A percentile compares a stretch with the other conserved stretches of the same genome.
phyloP scores from a whole-genome alignment of 2,329 filamentous ascomycete genomes.

The Penicillium sp. region DNA sequence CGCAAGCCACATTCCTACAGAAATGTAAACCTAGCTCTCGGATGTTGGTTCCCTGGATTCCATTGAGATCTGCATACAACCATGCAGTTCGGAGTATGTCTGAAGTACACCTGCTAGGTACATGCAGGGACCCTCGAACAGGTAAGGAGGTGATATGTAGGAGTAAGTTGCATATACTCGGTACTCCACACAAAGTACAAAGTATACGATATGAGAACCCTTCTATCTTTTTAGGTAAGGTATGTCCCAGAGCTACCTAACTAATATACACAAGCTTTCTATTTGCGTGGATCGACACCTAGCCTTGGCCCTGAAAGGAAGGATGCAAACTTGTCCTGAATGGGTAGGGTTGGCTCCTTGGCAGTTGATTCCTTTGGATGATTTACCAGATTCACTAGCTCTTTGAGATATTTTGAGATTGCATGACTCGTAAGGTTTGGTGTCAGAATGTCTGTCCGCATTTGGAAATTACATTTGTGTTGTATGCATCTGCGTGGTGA shows the following conservation, averaged over 20 bases:
- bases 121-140: conserved; percentile 6
- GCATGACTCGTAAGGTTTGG: conserved; percentile 4
- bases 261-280: not conserved
- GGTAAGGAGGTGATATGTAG: conserved; percentile 5
- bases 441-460: not conserved
- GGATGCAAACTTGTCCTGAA: not conserved
- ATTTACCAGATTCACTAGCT: not conserved
- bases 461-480: not conserved
- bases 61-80: conserved; percentile 8
- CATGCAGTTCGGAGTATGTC: conserved; percentile 7
- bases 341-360: not conserved
- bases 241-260: not conserved
- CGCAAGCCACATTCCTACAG: conserved; percentile 15
- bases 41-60: conserved; percentile 7
- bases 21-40: conserved; percentile 1
- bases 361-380: not conserved
- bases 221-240: not conserved
- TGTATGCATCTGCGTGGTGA: not conserved
- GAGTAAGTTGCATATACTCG: not conserved
- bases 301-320: not conserved
- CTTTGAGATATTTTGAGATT: not conserved
- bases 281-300: not conserved
- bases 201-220: not conserved
- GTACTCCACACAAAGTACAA: not conserved
- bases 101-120: not conserved